Percentiles rank a stretch among this genome's conserved stretches.
phyloP scores from a whole-genome alignment of 1,139 yeast species.

The Diutina mesorugosa region DNA sequence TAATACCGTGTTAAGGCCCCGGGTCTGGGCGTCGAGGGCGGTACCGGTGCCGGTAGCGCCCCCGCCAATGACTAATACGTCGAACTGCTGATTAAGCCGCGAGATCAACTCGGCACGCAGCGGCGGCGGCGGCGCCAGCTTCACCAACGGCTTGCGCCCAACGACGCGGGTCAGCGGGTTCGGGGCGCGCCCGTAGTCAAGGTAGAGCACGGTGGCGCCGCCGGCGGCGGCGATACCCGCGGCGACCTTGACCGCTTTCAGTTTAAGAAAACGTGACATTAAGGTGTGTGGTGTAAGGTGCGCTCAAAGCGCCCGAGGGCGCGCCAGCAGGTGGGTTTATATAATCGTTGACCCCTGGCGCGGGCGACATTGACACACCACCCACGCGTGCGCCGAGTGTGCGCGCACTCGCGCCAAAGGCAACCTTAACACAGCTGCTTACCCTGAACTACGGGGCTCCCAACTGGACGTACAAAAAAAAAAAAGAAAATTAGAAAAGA shows the following conservation, averaged over 20 bases:
- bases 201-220: slow-evolving; percentile 28
- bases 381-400: not conserved
- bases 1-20: slow-evolving; percentile 83
- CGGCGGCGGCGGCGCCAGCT: slow-evolving; percentile 13
- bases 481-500: not conserved
- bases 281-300: not conserved
- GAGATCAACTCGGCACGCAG: slow-evolving; percentile 21
- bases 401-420: not conserved
- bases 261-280: slow-evolving; percentile 10
- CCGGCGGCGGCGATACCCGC: slow-evolving; percentile 18
- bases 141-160: not conserved
- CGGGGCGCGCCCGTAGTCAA: slow-evolving; percentile 30
- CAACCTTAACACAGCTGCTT: not conserved
- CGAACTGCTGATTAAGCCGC: slow-evolving; percentile 41
- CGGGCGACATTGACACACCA: not conserved
- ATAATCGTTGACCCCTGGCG: not conserved
- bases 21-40: slow-evolving; percentile 82
- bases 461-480: no score
- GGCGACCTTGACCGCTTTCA: slow-evolving; percentile 19
- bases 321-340: not conserved
- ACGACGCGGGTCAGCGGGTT: slow-evolving; percentile 9
- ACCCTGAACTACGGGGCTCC: not conserved
- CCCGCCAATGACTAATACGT: slow-evolving; percentile 80
- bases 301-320: not conserved
- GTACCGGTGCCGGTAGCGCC: slow-evolving; percentile 96